These are phyloP conservation scores for Toxicodendron radicans DNA, from an alignment of 345 rosid species.

Conservation along the genomic window DNA sequence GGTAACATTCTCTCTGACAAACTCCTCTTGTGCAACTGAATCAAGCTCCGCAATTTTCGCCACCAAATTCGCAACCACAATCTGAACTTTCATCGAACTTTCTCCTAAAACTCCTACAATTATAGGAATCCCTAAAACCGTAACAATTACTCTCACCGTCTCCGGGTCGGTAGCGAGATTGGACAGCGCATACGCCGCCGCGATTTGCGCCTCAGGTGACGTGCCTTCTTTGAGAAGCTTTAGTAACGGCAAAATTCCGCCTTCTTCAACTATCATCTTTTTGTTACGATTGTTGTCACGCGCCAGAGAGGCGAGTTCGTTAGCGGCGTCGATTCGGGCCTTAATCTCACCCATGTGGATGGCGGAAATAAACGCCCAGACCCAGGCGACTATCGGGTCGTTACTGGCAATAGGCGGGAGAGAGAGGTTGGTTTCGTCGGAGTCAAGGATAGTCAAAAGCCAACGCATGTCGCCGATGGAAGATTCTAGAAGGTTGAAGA, in stretches of 20 bases:
- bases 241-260: slow-evolving; percentile 47
- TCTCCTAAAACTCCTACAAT: slow-evolving; percentile 53
- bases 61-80: slow-evolving; percentile 49
- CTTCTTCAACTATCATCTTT: slow-evolving; percentile 62
- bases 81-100: slow-evolving; percentile 49
- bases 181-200: slow-evolving; percentile 44
- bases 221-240: slow-evolving; percentile 54
- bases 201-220: slow-evolving; percentile 50
- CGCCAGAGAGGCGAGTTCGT: slow-evolving; percentile 51
- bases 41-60: slow-evolving; percentile 52
- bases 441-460: slow-evolving; percentile 50
- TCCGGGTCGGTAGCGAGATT: slow-evolving; percentile 36
- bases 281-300: slow-evolving; percentile 55
- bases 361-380: slow-evolving; percentile 53
- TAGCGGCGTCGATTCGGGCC: slow-evolving; percentile 53
- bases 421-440: slow-evolving; percentile 39
- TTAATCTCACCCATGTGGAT: slow-evolving; percentile 50
- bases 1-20: slow-evolving; percentile 45
- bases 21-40: slow-evolving; percentile 43
- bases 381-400: slow-evolving; percentile 73
- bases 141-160: slow-evolving; percentile 39
- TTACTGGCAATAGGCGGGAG: slow-evolving; percentile 67
- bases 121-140: slow-evolving; percentile 37
- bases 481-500: slow-evolving; percentile 42
- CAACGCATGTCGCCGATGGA: slow-evolving; percentile 63